Evolutionary conservation across 164 flowering plant species (phyloP), one percentile per base, ranked within the genome.

Genomic region (Brasenia schreberi): DNA sequence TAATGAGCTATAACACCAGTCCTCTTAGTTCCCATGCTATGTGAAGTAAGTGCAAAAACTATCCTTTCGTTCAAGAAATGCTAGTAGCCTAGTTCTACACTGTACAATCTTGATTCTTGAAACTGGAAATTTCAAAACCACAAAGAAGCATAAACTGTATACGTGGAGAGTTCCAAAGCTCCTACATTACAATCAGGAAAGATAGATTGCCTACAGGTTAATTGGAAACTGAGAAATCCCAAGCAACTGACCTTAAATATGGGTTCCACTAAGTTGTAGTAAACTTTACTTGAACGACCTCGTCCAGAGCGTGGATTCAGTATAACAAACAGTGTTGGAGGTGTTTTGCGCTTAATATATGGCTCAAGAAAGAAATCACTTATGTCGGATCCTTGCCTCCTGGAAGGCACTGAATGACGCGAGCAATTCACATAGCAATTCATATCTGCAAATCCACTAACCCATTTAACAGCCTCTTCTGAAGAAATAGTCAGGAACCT

Each of bases 261-360:
- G 42, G 98, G 97, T 75, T 94, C 98, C 61, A 84, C 98, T 77
- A 80, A 72, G 19, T 76, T 78, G 75, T 89, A 86, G 73, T 89
- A 94, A 71, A 94, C 96, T 83, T 91, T 94, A 73, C 81, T 89
- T 17, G 98, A 94, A 11, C 98, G 97, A 72, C 98, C 98, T 53
- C 85, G 90, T 27, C 98, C 98, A 65, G 98, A 90, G 43, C 95
- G 86, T 66, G 98, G 98, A 75, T 94, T 94, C 72, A 94, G 77
- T 70, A 94, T 94, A 27, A 94, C 96, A 68, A 94, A 92, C 83
- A 94, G 72, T 72, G 70, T 89, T 17, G 96, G 96, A 14, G 97
- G 89, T 67, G 69, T 89, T 77, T 91, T 94, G 67, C 92, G 86
- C 78, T 77, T 86, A 58, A 91, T 80, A 59, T 77, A 71, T 60